phyloP scores from a whole-genome alignment of 208 protist genomes.

The Acanthamoeba lenticulata region DNA sequence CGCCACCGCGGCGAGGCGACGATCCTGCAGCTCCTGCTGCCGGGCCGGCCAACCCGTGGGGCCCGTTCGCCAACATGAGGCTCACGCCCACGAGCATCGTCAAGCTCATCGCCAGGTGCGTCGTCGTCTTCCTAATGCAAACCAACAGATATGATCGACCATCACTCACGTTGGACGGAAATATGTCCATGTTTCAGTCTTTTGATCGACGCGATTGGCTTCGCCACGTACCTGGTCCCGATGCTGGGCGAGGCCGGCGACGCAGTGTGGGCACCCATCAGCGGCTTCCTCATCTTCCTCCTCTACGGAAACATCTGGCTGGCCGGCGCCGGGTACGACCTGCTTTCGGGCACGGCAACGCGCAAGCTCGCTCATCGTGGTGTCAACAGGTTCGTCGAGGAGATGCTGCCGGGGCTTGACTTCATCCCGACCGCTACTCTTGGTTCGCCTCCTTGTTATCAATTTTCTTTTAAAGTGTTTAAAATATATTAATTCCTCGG shows the following conservation, averaged over 20 bases:
- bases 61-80: not conserved
- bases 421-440: conserved; percentile 42
- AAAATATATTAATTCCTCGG: not conserved
- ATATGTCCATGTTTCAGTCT: not conserved
- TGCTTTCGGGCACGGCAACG: not conserved
- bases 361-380: not conserved
- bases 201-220: conserved; percentile 23
- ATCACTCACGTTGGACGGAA: not conserved
- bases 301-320: conserved; percentile 26
- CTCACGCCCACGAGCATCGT: not conserved
- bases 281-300: not conserved
- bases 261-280: conserved; percentile 35
- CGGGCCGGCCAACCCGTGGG: not conserved
- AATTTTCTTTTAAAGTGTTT: not conserved
- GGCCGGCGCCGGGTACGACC: not conserved
- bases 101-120: not conserved
- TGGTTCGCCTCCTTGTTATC: not conserved
- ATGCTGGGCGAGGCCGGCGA: conserved; percentile 4
- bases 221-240: not conserved
- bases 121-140: not conserved
- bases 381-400: not conserved
- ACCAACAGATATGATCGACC: not conserved
- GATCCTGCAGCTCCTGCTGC: not conserved
- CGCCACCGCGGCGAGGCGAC: too few species aligned
- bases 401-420: not conserved